phyloP scores from a whole-genome alignment of 768 basidiomycete genomes.

The Paxillus involutus region DNA sequence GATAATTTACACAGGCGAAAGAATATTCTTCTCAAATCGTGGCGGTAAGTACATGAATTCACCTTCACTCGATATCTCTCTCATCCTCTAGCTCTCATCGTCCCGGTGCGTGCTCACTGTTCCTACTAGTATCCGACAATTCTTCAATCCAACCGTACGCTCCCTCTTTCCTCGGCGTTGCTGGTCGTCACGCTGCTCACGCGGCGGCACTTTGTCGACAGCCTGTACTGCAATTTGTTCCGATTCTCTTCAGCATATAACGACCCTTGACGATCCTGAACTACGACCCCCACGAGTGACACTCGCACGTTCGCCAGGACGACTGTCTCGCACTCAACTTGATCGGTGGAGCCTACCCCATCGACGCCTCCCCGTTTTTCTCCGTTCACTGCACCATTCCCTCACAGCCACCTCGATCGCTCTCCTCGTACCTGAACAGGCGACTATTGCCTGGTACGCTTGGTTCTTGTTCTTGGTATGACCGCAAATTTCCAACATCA shows the following conservation, averaged over 20 bases:
- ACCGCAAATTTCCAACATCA: conserved; percentile 34
- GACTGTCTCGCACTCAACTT: background rate
- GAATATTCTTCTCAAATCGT: too few species aligned
- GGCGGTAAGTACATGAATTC: conserved; percentile 19
- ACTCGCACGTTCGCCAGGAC: background rate
- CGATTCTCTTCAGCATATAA: too few species aligned
- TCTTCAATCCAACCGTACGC: background rate
- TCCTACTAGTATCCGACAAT: background rate
- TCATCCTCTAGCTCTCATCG: conserved; percentile 3
- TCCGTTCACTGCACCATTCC: conserved; percentile 26
- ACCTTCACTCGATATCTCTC: conserved; percentile 8
- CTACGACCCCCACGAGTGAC: conserved; percentile 7
- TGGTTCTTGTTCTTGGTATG: conserved; percentile 32
- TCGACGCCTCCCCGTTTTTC: conserved; percentile 18
- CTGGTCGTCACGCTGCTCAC: too few species aligned
- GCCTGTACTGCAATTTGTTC: too few species aligned
- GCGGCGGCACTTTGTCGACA: too few species aligned
- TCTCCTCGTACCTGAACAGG: conserved; percentile 29
- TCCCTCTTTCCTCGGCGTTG: too few species aligned
- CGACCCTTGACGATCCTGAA: conserved; percentile 13
- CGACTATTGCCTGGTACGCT: conserved; percentile 30
- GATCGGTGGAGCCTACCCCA: conserved; percentile 4
- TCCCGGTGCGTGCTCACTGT: conserved; percentile 12
- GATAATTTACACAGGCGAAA: conserved; percentile 11
- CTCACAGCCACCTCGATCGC: conserved; percentile 35